Evolutionary conservation across 2,329 filamentous ascomycete species (phyloP), one percentile per base, ranked within the genome.

Genomic region (Fusarium fujikuroi): DNA sequence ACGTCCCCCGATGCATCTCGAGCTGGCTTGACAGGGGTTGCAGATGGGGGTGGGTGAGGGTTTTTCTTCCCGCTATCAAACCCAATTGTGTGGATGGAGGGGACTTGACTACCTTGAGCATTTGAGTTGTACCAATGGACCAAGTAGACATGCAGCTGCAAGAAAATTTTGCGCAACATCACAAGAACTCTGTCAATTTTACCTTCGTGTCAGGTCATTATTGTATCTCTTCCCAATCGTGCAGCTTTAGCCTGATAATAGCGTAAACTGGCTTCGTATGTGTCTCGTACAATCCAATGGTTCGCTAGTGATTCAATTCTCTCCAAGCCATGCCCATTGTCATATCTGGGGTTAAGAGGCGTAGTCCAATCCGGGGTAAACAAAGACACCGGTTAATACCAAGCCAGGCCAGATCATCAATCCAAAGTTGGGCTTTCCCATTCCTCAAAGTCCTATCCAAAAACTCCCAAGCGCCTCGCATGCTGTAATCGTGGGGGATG

Each of bases 131-230:
- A 66, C 60, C 64, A 76, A 62, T 70, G 54, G 63, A 46, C 61
- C 72, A 69, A 40, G 54, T 44, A 66, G 60, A 57, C 59, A 60
- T 65, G 53, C 47, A 66, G 47, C 36, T 46, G 39, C 43, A 44
- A 30, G 66, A 60, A 60, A 49, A 58, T 57, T 57, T 61, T 72
- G 60, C 49, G 52, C 60, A 68, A 57, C 63, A 49, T 46, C 54
- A 69, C n/a, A 61, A 69, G 54, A 59, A 66, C 36, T 69, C 54
- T 63, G 46, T 72, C 60, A 75, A 69, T 75, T 73, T 75, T 60
- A 72, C 63, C 69, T 70, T 69, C 50, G 59, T 65, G 75, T 72
- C 76, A 76, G 70, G 60, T 75, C 72, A 75, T 69, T 66, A 73
- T 68, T 61, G 63, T 63, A 64, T 69, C 60, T 75, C 70, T 60